Evolutionary conservation across 805 yeast species (phyloP).

Genomic region (Metschnikowia koreensis): DNA sequence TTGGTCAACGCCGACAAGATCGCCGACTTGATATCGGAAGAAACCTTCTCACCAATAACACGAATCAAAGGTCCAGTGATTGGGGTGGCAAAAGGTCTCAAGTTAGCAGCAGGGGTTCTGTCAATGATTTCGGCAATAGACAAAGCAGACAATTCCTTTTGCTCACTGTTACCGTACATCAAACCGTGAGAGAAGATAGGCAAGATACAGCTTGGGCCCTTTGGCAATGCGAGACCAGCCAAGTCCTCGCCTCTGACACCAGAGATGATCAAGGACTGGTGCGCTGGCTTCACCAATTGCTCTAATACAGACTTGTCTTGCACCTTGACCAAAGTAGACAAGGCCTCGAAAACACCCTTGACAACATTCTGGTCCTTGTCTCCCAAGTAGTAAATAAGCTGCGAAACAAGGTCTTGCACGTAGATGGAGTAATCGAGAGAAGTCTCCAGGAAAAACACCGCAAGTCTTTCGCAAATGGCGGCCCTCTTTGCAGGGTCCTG

Average conservation of each 20-base stretch:
- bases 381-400: constrained; percentile 69
- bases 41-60: constrained; percentile 94
- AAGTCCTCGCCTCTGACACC: constrained; percentile 64
- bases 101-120: constrained; percentile 76
- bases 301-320: constrained; percentile 78
- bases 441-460: constrained; percentile 66
- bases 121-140: constrained; percentile 86
- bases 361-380: constrained; percentile 65
- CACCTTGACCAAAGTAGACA: constrained; percentile 62
- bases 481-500: constrained; percentile 67
- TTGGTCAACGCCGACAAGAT: constrained; percentile 80
- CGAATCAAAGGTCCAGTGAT: constrained; percentile 98
- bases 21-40: constrained; percentile 91
- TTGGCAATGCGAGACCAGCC: constrained; percentile 71
- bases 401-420: constrained; percentile 70
- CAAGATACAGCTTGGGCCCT: constrained; percentile 82
- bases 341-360: constrained; percentile 59
- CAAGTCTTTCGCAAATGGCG: constrained; percentile 63
- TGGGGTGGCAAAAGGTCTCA: constrained; percentile 85
- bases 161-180: constrained; percentile 86
- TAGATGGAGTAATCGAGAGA: constrained; percentile 68
- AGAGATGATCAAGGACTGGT: constrained; percentile 64
- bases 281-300: constrained; percentile 74
- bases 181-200: constrained; percentile 94
- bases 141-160: constrained; percentile 81